Base-by-base conservation (phyloP, 1,139 yeast species). In the Saccharomyces hybrid region DNA sequence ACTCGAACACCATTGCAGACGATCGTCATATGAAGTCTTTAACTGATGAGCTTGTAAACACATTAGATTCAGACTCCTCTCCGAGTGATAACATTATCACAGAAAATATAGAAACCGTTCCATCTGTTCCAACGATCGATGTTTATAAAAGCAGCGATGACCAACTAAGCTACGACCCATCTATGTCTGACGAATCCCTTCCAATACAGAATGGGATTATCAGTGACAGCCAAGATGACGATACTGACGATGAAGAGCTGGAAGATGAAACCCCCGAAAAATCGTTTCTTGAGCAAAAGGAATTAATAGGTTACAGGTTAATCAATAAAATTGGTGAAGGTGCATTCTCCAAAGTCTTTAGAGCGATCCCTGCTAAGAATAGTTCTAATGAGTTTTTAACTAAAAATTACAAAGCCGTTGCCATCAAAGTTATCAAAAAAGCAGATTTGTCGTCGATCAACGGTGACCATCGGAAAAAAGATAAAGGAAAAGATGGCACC, bases 281-380 rank as follows among this genome's bases (percentile, higher is more conserved):
- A 8, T 41, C 56, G 2, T 67, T 63, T 46, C 51, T 55, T 6
- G 71, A 66, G 54, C 71, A 67, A 54, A 28, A 46, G 7, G 69
- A 66, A 53, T 50, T 67, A 20, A 49, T 20, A 20, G 67, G 58
- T 14, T 74, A 71, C 60, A 62, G 62, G 50, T 56, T 74, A 32
- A 54, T 69, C 9, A 70, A 76, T 26, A 76, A 76, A 56, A 72
- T 85, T 9, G 91, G 91, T 1, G 93, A 88, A 67, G 98, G 98
- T 14, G 98, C 98, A 0, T 91, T 91, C 68, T 88, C 96, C 3
- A 79, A 82, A 26, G 98, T 91, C 5, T 90, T 84, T 71, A 82
- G 82, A 63, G 97, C 96, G n/a, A 57, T 59, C 5, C 67, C 67
- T 20, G 46, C 46, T 34, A 47, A 20, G 9, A 49, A 47, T 27